Conservation (phyloP, 805 yeast species). For the Ogataea ganodermae region DNA sequence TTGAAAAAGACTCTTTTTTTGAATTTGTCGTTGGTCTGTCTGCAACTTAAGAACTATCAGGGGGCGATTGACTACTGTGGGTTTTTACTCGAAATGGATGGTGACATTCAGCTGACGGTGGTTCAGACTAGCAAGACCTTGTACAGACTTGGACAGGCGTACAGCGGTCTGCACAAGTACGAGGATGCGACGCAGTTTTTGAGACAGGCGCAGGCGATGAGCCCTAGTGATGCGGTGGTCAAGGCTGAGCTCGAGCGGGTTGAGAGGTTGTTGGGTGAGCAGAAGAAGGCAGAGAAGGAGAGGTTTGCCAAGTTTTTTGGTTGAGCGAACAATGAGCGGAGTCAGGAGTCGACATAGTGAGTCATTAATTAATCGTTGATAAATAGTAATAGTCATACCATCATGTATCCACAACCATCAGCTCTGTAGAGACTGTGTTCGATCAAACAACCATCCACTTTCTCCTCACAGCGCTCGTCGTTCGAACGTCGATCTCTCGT, state of each 20-base stretch:
- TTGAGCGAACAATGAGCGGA: conserved; percentile 5
- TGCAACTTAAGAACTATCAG: conserved; percentile 51
- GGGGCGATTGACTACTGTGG: conserved; percentile 55
- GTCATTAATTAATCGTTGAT: not conserved
- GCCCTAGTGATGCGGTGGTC: conserved; percentile 54
- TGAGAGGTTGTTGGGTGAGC: conserved; percentile 41
- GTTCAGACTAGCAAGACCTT: conserved; percentile 31
- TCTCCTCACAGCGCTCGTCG: not conserved
- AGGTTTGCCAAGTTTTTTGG: conserved; percentile 65
- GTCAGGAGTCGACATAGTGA: not conserved
- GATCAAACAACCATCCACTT: not conserved
- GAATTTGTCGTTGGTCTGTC: conserved; percentile 58
- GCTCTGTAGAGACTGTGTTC: too few species aligned
- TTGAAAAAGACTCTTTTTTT: conserved; percentile 52
- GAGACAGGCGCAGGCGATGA: conserved; percentile 40
- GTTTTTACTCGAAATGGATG: conserved; percentile 54
- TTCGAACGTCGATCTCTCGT: not conserved
- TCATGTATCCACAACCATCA: too few species aligned
- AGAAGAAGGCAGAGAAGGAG: conserved; percentile 52
- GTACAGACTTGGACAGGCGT: conserved; percentile 34
- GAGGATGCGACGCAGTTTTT: conserved; percentile 53
- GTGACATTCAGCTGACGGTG: conserved; percentile 24
- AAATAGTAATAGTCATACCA: too few species aligned
- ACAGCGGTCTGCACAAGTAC: conserved; percentile 44
- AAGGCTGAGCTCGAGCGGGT: conserved; percentile 44